Conservation (phyloP, 176 grass and related monocot species). For the Otatea glauca region DNA sequence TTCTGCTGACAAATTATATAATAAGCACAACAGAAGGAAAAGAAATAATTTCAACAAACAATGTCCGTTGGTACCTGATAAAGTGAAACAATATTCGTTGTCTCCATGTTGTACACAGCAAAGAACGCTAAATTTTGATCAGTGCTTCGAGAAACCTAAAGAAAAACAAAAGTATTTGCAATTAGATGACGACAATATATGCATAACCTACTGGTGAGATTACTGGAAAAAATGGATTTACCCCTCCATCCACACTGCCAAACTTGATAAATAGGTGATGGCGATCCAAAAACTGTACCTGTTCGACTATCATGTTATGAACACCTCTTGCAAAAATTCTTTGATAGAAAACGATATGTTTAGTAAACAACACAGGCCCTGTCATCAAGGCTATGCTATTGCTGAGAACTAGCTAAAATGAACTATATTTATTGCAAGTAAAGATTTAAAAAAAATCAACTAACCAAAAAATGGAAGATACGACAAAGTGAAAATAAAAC, state of each 20-base stretch:
- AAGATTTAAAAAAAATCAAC: conserved; percentile 16
- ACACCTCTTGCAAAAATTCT: conserved; percentile 39
- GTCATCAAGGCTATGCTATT: conserved; percentile 39
- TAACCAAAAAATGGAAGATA: conserved; percentile 19
- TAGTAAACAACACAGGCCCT: conserved; percentile 20
- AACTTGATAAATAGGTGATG: conserved; percentile 98
- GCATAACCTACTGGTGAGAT: conserved; percentile 30
- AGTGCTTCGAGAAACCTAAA: conserved; percentile 75
- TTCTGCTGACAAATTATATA: conserved; percentile 67
- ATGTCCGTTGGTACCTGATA: conserved; percentile 63
- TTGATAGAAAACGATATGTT: conserved; percentile 34
- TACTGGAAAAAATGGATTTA: conserved; percentile 47
- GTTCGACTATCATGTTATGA: conserved; percentile 66
- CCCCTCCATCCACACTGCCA: conserved; percentile 91
- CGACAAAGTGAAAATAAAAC: conserved; percentile 34
- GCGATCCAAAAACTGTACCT: conserved; percentile 97
- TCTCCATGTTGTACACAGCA: conserved; percentile 99
- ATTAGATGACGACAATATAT: conserved; percentile 36
- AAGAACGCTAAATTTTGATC: conserved; percentile 90
- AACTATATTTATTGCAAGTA: conserved; percentile 17
- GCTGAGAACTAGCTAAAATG: conserved; percentile 23
- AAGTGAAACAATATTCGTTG: conserved; percentile 88
- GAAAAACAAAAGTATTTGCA: not conserved
- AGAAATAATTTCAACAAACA: not conserved
- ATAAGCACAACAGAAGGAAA: conserved; percentile 23